phyloP scores from a whole-genome alignment of 441 rosid genomes.

The Aleurites moluccanus region DNA sequence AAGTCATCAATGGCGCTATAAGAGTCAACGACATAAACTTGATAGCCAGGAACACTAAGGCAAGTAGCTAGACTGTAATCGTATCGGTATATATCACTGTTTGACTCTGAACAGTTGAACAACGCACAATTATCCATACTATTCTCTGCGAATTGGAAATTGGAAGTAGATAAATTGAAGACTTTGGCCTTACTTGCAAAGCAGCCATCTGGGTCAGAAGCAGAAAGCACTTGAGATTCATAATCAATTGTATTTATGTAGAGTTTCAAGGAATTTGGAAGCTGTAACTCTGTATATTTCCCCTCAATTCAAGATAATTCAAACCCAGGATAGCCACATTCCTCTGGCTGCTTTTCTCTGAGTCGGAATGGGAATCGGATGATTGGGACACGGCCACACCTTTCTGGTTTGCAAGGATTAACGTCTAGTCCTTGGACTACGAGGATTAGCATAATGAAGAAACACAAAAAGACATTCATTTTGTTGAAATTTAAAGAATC shows the following conservation, averaged over 20 bases:
- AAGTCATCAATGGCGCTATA: neutral
- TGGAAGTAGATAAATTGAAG: conserved; percentile 3
- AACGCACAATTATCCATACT: neutral
- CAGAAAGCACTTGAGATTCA: conserved; percentile 9
- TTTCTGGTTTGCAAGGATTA: conserved; percentile 6
- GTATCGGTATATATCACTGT: neutral
- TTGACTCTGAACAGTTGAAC: conserved; percentile 7
- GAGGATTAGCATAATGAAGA: neutral
- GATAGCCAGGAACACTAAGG: conserved; percentile 20
- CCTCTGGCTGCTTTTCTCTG: conserved; percentile 17
- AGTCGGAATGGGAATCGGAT: conserved; percentile 42
- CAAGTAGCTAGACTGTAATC: neutral
- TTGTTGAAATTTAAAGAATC: neutral
- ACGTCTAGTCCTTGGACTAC: neutral
- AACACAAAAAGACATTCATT: neutral
- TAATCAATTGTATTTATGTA: conserved; percentile 25
- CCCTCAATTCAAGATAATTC: conserved; percentile 27
- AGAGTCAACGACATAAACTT: neutral
- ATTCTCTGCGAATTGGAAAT: neutral
- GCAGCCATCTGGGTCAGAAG: conserved; percentile 24
- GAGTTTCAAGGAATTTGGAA: conserved; percentile 28
- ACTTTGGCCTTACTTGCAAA: conserved; percentile 13
- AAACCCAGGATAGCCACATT: conserved; percentile 37
- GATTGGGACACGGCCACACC: conserved; percentile 23
- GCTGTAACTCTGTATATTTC: conserved; percentile 26